These are phyloP conservation scores for Phoenix roebelenii DNA, from an alignment of 176 grass and related monocot genomes.

Conservation along the genomic window DNA sequence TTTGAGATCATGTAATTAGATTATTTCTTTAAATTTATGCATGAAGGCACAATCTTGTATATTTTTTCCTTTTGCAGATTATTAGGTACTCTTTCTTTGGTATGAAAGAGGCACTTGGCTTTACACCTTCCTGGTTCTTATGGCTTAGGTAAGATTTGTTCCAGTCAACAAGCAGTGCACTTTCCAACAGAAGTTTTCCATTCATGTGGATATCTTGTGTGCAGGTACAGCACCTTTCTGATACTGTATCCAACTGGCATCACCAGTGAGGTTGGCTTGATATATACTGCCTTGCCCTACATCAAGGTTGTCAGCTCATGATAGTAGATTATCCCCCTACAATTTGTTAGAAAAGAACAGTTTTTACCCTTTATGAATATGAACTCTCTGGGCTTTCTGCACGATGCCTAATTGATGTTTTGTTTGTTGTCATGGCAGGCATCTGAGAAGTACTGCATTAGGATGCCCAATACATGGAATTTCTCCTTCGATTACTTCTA, in stretches of 20 bases:
- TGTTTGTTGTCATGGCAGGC: conserved; percentile 2
- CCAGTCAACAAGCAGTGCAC: neutral
- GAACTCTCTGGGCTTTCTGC: too few species aligned
- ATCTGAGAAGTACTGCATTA: conserved; percentile 25
- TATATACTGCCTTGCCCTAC: conserved; percentile 36
- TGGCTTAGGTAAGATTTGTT: conserved; percentile 65
- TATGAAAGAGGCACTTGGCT: conserved; percentile 72
- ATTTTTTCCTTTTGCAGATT: conserved; percentile 29
- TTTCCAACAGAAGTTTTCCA: neutral
- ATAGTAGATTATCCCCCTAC: neutral
- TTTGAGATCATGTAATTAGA: too few species aligned
- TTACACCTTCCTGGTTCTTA: conserved; percentile 64
- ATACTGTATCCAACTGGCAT: conserved; percentile 46
- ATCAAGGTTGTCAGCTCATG: conserved; percentile 28
- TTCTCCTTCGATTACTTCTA: conserved; percentile 22
- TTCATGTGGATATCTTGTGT: neutral
- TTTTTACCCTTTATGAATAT: neutral
- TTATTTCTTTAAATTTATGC: too few species aligned
- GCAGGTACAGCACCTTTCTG: conserved; percentile 44
- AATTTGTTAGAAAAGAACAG: neutral
- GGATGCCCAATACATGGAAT: conserved; percentile 30
- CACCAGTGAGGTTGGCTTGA: conserved; percentile 45
- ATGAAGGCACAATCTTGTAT: neutral
- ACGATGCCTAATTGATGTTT: too few species aligned
- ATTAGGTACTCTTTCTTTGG: conserved; percentile 96